phyloP scores from a whole-genome alignment of 768 basidiomycete species.

The Mycena latifolia region DNA sequence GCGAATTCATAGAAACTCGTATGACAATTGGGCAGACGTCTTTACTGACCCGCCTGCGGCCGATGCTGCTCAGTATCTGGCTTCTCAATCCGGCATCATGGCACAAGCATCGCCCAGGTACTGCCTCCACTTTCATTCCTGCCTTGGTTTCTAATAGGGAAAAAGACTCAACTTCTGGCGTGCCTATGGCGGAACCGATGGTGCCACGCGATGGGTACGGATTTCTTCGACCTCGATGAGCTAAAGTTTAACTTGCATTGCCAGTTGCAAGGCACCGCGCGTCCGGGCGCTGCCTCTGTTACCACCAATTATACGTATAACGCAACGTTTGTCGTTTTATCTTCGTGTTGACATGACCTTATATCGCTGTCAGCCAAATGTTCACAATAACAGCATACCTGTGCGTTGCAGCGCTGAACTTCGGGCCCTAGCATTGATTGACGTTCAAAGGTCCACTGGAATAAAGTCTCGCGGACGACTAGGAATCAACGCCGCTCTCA shows the following conservation, averaged over 20 bases:
- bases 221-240: neutral
- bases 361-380: constrained; percentile 42
- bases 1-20: constrained; percentile 42
- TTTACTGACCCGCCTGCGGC: constrained; percentile 52
- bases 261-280: constrained; percentile 58
- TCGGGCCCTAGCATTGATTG: neutral
- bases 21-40: constrained; percentile 58
- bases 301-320: constrained; percentile 51
- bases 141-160: neutral
- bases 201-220: constrained; percentile 46
- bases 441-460: constrained; percentile 46
- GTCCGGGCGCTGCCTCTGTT: constrained; percentile 53
- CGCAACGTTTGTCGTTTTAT: constrained; percentile 20
- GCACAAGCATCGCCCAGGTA: constrained; percentile 55
- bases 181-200: constrained; percentile 47
- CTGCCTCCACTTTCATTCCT: neutral
- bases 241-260: neutral
- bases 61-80: constrained; percentile 53
- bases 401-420: constrained; percentile 34
- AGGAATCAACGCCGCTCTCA: constrained; percentile 51
- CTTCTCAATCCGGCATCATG: constrained; percentile 52
- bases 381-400: constrained; percentile 60
- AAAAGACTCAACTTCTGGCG: constrained; percentile 54
- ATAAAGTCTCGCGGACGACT: constrained; percentile 57
- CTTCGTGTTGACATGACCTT: neutral